A percentile compares a stretch with the other conserved stretches of the same genome.
Evolutionary conservation across 2,329 filamentous ascomycete genomes (phyloP).

Genomic region (Ophiostoma piceae): DNA sequence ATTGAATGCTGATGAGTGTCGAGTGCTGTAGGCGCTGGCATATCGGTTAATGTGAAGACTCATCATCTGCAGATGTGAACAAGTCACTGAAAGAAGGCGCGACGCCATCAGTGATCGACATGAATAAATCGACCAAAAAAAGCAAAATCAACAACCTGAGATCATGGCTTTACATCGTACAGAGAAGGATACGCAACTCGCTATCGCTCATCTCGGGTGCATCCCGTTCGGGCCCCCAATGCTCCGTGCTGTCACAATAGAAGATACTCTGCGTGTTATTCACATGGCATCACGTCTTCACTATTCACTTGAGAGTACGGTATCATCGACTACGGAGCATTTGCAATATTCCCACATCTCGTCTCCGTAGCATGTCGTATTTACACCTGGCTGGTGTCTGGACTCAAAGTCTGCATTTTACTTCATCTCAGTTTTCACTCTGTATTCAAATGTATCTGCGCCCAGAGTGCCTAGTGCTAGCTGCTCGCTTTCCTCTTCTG

Average conservation of each 20-base stretch:
- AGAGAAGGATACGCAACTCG: not conserved
- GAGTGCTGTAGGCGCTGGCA: not conserved
- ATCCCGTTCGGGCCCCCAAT: not conserved
- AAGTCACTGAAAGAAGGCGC: not conserved
- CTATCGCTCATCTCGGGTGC: not conserved
- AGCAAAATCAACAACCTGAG: too few relatives aligned
- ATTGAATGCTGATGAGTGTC: not conserved
- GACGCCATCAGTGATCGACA: not conserved
- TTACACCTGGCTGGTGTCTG: slow-evolving; percentile 2
- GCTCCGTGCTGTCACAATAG: not conserved
- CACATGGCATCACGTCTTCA: not conserved
- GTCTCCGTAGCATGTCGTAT: slow-evolving; percentile 12
- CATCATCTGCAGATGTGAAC: not conserved
- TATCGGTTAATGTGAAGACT: not conserved
- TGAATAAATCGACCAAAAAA: too few relatives aligned
- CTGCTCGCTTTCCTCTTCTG: not conserved
- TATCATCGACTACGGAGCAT: slow-evolving; percentile 1
- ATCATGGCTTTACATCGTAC: too few relatives aligned
- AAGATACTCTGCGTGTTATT: not conserved
- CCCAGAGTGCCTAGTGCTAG: not conserved
- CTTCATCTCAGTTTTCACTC: too few relatives aligned
- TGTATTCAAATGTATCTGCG: too few relatives aligned
- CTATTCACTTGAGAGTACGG: not conserved
- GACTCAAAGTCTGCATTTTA: too few relatives aligned
- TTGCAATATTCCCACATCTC: not conserved